Base-by-base conservation (phyloP, 2,329 filamentous ascomycete species). In the Fusarium austroafricanum region DNA sequence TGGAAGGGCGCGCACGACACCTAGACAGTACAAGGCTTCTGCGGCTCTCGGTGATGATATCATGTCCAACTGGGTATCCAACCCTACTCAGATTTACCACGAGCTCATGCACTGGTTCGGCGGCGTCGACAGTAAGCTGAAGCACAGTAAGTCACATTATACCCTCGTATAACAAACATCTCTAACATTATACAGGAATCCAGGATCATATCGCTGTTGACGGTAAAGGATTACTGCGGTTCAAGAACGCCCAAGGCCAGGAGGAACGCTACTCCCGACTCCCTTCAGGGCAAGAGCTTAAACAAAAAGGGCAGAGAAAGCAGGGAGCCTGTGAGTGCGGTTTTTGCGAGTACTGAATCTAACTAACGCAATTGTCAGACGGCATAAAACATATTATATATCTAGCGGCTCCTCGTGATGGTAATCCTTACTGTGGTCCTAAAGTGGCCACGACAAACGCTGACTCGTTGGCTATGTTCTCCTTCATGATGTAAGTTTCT, bases 51-150 rank as follows among this genome's bases (percentile, higher is more conserved):
- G 57, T 20, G 28, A 33, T 6, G 1, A 20, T 1, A 53, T 15
- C 17, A 37, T 9, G 38, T 12, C 7, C 6, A 47, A 20, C 23
- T 59, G 15, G 38, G 55, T 61, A 1, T 61, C 57, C 0, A 60
- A 60, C 31, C 38, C 39, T 1, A 60, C 57, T 0, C 57, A 61
- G 29, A 23, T 61, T 3, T 61, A 47, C 17, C 57, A 61, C 7
- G 57, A 61, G 55, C 55, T 61, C 6, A 31, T 35, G 6, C 57
- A 61, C 20, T 61, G 57, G 57, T 61, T 61, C 6, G 57, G 57
- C 0, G 57, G 57, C 11, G 57, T 61, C 2, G 20, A 42, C 14
- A 26, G n/a, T 4, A 21, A 31, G 8, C 9, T 51, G 2, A 38
- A 51, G 10, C 57, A 60, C 35, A 38, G 53, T 55, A 3, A 28